A percentile compares a stretch with the other conserved stretches of the same genome.
phyloP scores from a whole-genome alignment of 2,329 filamentous ascomycete genomes.

The Chaetothyriales sp. region DNA sequence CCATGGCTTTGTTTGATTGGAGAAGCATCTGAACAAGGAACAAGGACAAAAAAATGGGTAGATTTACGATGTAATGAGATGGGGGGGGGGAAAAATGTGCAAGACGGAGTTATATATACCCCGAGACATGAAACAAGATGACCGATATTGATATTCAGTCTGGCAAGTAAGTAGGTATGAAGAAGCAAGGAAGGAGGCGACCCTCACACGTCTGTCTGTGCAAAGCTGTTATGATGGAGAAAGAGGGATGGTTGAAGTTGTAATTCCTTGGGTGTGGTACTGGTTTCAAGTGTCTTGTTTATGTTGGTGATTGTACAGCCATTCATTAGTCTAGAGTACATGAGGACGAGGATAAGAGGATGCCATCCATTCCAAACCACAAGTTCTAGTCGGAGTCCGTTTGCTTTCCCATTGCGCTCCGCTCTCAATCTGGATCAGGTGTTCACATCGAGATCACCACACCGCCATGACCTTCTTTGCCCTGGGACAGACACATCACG shows the following conservation, averaged over 20 bases:
- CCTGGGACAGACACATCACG: conserved; percentile 29
- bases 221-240: too few relatives aligned
- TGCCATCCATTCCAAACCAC: background rate
- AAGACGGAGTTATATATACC: background rate
- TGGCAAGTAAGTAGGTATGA: background rate
- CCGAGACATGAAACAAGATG: background rate
- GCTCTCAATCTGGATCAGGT: too few relatives aligned
- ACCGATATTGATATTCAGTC: background rate
- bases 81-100: background rate
- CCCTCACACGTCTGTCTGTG: background rate
- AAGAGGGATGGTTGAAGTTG: background rate
- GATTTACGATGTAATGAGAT: background rate
- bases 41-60: background rate
- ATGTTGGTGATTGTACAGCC: background rate
- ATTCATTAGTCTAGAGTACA: background rate
- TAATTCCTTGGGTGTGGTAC: background rate
- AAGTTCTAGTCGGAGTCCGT: background rate
- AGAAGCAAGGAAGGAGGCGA: too few relatives aligned
- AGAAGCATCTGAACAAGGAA: background rate
- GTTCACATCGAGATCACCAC: conserved; percentile 33
- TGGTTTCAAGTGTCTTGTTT: background rate
- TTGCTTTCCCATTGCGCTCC: background rate
- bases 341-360: background rate
- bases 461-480: conserved; percentile 55
- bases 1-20: background rate